Evolutionary conservation across 495 filamentous ascomycete species (phyloP), one percentile per base, ranked within the genome.

Genomic region (Daldinia grandis): DNA sequence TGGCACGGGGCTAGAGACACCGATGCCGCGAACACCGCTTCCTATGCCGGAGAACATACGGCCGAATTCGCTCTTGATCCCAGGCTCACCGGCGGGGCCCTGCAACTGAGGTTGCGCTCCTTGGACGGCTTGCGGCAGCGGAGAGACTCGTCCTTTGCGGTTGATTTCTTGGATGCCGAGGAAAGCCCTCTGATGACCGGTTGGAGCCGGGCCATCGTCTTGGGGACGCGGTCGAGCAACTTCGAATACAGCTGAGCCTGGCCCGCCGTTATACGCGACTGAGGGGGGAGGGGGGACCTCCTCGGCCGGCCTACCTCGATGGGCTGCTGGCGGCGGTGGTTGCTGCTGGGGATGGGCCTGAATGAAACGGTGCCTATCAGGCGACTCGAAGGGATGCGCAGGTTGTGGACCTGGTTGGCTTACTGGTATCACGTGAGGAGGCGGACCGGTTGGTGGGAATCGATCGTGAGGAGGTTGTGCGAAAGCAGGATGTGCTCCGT

Each of bases 21-120:
- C 71, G 47, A 87, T 84, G 49, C 86, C 88, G 30, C 92, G 89
- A 5, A 94, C 89, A 44, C 93, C 94, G 78, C 90, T 94, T 40
- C 94, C 93, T 71, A 97, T 91, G 19, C 94, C 94, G 3, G 92
- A 91, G 79, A 97, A 97, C 81, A 97, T 95, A 31, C 92, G 87
- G 8, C 93, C 93, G 75, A 97, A 91, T 73, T 97, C 94, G 76
- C 89, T 94, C 83, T 97, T 97, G 74, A 97, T 94, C 9, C 88
- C 88, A 0, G 93, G 89, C 71, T 96, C 93, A 5, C 89, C 91
- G 24, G 88, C 87, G 2, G 92, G 91, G 14, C 91, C 91, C 35
- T 89, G 84, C 35, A 88, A 85, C 68, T 92, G 91, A 31, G 89
- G 91, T 80, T 96, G 93, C 5, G 93, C 94, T 17, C 94, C 94